Base-by-base conservation (phyloP, 164 flowering plant species). In the Stephania japonica region DNA sequence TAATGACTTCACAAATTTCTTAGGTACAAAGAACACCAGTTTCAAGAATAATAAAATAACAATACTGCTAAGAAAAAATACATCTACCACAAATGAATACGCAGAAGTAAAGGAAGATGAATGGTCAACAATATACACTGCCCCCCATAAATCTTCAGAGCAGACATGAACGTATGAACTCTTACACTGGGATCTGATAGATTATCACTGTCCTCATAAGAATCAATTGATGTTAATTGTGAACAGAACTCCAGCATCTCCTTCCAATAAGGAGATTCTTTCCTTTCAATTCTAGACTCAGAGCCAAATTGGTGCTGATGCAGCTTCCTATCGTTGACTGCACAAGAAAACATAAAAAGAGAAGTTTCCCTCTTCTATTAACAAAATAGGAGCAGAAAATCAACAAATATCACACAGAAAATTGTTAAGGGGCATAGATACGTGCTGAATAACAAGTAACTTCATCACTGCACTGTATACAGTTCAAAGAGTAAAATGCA, bases 251-350 rank as follows among this genome's bases (percentile, higher is more conserved):
- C 88, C 67, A 89, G 76, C 81, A 87, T 71, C 41, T 86, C 85
- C 66, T 79, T 77, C 95, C 94, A 89, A 70, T 80, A 83, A 41
- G 79, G 49, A 70, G 84, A 64, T 59, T 74, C 89, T 67, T 76
- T 70, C 65, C 73, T 76, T 72, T 71, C 79, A 65, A 70, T 53
- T 65, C 70, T 24, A 77, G 67, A 62, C 43, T 70, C 75, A 63
- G 61, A 43, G 56, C 50, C 76, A 26, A 53, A 42, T 32, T 71
- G 70, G 67, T 80, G 82, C 49, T 71, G 81, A n/a, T 49, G 73
- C 49, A 74, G 69, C 68, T 76, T 62, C 32, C 78, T 72, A 62
- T 42, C 71, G 65, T 72, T 76, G 76, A 83, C 98, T 89, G 69
- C 73, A 77, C 27, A 73, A 70, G 71, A 75, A 16, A 23, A 53